Conservation (phyloP, 345 rosid genomes). For the Gossypium longicalyx region DNA sequence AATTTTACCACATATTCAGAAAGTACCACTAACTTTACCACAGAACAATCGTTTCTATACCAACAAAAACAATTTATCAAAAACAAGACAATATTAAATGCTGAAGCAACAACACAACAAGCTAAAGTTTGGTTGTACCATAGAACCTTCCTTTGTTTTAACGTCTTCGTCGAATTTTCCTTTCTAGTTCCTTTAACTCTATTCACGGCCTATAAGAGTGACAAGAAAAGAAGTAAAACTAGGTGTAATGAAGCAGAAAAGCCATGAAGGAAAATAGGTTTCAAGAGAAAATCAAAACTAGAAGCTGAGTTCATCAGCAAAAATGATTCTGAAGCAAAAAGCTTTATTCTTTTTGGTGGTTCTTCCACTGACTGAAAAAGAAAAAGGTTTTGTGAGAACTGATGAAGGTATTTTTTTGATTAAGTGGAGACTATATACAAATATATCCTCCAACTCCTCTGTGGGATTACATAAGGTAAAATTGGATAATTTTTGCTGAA, state of each 20-base stretch:
- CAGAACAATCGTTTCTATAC: conserved; percentile 39
- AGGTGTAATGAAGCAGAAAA: conserved; percentile 40
- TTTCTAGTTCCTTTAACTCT: conserved; percentile 21
- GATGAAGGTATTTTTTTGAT: too few relatives aligned
- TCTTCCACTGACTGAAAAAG: not conserved
- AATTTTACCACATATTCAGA: conserved; percentile 34
- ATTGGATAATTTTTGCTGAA: too few relatives aligned
- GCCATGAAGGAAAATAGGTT: conserved; percentile 36
- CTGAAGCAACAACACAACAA: conserved; percentile 36
- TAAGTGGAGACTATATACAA: too few relatives aligned
- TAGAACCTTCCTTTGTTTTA: conserved; percentile 13
- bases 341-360: conserved; percentile 21
- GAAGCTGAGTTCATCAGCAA: conserved; percentile 25
- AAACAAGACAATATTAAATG: conserved; percentile 30
- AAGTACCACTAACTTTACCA: conserved; percentile 31
- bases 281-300: conserved; percentile 30
- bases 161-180: conserved; percentile 2
- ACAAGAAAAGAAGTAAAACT: conserved; percentile 36
- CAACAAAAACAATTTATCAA: conserved; percentile 38
- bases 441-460: too few relatives aligned
- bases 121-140: conserved; percentile 30
- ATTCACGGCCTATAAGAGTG: conserved; percentile 32
- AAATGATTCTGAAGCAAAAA: conserved; percentile 23
- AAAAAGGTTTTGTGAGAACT: not conserved
- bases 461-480: too few relatives aligned